Evolutionary conservation across 148 eudicot genomes (phyloP), one percentile per base, ranked within the genome.

Genomic region (Amaranthus palmeri): DNA sequence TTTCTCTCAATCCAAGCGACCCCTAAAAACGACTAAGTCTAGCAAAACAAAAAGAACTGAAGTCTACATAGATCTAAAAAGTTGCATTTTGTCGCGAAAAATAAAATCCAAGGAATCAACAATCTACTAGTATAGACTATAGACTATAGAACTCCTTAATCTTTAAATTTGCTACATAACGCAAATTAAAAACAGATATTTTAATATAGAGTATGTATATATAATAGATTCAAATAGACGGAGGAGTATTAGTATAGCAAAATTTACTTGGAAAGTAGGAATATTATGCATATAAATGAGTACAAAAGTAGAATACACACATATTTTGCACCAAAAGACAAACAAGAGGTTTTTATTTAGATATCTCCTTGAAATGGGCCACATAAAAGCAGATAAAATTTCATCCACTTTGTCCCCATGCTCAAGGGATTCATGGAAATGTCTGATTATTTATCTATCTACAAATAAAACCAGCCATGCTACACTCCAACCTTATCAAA

Each of bases 401-500:
- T 48, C 48, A 71, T 51, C 59, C 13, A 58, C 80, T 67, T 77
- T 70, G 51, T 71, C 70, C 36, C 50, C 65, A 40, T 65, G 70
- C 71, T 17, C 65, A 57, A 59, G 80, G 36, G 36, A 25, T 25
- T 25, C 36, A 65, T 52, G 48, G 13, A 52, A 50, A 41, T 57
- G 25, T 50, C 57, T 73, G 63, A 50, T 70, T 74, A 56, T 69
- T 69, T 6, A 3, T 62, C 49, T 74, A 79, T 69, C 81, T 79
- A 79, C 81, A 64, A 55, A 67, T 60, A 58, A 71, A 44, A 51
- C 63, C 49, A 10, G 51, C 72, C 74, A 73, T 68, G 70, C 59
- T 25, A 25, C 51, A 18, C 10, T 64, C 74, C 70, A 79, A 18
- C 78, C 82, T 74, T 79, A 74, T 79, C 82, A 70, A 43, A 57